Evolutionary conservation across 108 stramenopile species (phyloP).

Genomic region (Nitzschia sp.): DNA sequence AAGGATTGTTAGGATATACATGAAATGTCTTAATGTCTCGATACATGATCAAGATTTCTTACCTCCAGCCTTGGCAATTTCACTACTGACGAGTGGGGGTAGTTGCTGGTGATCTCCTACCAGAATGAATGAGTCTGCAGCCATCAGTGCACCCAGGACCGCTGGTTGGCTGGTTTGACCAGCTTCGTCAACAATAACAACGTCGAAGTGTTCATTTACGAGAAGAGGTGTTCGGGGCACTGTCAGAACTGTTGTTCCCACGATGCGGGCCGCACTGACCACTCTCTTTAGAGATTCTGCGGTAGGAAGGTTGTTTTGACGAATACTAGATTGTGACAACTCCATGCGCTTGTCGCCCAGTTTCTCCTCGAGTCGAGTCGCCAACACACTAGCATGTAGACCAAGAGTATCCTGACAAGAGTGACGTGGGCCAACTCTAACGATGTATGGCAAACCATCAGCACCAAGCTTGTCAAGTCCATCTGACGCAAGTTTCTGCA

Average conservation of each 20-base stretch:
- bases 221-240: slow-evolving; percentile 75
- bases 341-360: slow-evolving; percentile 1
- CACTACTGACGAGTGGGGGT: slow-evolving; percentile 88
- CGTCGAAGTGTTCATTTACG: slow-evolving; percentile 84
- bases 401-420: slow-evolving; percentile 61
- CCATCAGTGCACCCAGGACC: slow-evolving; percentile 81
- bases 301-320: slow-evolving; percentile 12
- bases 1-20: neutral
- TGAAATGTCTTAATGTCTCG: neutral
- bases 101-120: slow-evolving; percentile 98
- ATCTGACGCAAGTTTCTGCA: slow-evolving; percentile 84
- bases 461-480: slow-evolving; percentile 38
- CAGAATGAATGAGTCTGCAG: slow-evolving; percentile 86
- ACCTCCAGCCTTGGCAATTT: slow-evolving; percentile 82
- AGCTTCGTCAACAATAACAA: slow-evolving; percentile 98
- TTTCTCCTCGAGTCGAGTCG: slow-evolving; percentile 24
- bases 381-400: slow-evolving; percentile 53
- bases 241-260: slow-evolving; percentile 84
- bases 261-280: slow-evolving; percentile 64
- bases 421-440: slow-evolving; percentile 64
- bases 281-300: slow-evolving; percentile 52
- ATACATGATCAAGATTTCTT: slow-evolving; percentile 12
- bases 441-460: slow-evolving; percentile 16
- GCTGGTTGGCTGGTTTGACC: slow-evolving; percentile 95
- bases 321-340: slow-evolving; percentile 1